Conservation (phyloP, 495 filamentous ascomycete species). For the Penicillium maclennaniae region DNA sequence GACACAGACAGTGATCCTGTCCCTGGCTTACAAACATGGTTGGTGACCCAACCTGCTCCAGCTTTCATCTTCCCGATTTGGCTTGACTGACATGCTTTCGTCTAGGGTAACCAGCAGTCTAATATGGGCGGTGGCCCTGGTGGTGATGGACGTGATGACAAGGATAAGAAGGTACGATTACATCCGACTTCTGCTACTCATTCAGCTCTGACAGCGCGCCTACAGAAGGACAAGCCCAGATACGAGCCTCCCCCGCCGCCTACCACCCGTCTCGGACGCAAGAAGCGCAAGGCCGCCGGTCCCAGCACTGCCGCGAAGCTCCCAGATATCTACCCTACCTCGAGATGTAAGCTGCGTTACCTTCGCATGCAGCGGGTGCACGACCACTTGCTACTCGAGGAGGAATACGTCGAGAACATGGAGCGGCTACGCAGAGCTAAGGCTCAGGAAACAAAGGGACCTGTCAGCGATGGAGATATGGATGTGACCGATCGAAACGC, state of each 20-base stretch:
- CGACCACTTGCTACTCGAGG: slow-evolving; percentile 93
- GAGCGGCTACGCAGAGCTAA: slow-evolving; percentile 91
- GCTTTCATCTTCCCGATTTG: slow-evolving; percentile 6
- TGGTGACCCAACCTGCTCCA: slow-evolving; percentile 15
- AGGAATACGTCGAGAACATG: slow-evolving; percentile 98
- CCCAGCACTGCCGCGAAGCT: slow-evolving; percentile 93
- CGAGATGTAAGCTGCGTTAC: slow-evolving; percentile 93
- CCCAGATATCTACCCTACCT: slow-evolving; percentile 87
- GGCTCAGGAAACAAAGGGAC: slow-evolving; percentile 66
- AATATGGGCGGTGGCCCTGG: slow-evolving; percentile 70
- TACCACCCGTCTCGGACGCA: slow-evolving; percentile 95
- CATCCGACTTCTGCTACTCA: neutral
- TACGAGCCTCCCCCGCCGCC: slow-evolving; percentile 97
- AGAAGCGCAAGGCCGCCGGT: slow-evolving; percentile 91
- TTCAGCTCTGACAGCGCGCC: slow-evolving; percentile 12
- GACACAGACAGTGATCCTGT: slow-evolving; percentile 14
- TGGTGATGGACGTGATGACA: slow-evolving; percentile 76
- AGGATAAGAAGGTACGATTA: slow-evolving; percentile 83
- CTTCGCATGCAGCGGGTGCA: slow-evolving; percentile 98
- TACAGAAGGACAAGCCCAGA: slow-evolving; percentile 97
- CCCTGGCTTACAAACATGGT: slow-evolving; percentile 36
- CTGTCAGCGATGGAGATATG: slow-evolving; percentile 36
- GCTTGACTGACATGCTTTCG: slow-evolving; percentile 22
- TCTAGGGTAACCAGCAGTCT: slow-evolving; percentile 74
- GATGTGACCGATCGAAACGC: slow-evolving; percentile 68